phyloP scores from a whole-genome alignment of 345 rosid species.

The Moricandia arvensis region DNA sequence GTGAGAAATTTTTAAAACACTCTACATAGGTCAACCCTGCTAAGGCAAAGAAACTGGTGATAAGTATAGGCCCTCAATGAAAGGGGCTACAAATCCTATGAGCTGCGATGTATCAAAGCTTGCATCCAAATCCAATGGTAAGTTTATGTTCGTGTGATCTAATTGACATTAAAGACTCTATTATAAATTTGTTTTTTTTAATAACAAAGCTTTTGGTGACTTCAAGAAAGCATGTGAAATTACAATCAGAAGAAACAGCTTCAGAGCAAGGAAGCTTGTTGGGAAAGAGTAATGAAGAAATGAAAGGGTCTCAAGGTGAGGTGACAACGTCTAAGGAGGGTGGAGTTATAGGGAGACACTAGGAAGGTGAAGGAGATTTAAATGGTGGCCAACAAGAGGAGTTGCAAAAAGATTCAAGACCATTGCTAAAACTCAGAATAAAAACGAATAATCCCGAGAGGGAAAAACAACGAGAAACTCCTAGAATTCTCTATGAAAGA shows the following conservation, averaged over 20 bases:
- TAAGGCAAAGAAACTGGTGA: no score
- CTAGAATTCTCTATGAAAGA: conserved; percentile 55
- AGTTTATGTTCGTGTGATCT: no score
- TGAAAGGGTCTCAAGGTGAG: conserved; percentile 45
- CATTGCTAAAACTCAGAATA: conserved; percentile 72
- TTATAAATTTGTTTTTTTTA: no score
- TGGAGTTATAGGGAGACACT: not conserved
- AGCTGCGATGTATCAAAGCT: no score
- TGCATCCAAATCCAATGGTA: no score
- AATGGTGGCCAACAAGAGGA: conserved; percentile 45
- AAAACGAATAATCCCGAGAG: conserved; percentile 65
- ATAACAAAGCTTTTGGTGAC: conserved; percentile 32
- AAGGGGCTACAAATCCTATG: no score
- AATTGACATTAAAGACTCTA: no score
- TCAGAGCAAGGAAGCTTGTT: conserved; percentile 39
- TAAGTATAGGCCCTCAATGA: no score
- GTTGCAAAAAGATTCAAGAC: conserved; percentile 66
- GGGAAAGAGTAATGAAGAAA: conserved; percentile 49
- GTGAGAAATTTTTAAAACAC: no score
- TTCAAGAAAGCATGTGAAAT: conserved; percentile 59
- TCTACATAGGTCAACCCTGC: no score
- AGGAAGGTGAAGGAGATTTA: conserved; percentile 34
- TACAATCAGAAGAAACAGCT: conserved; percentile 49
- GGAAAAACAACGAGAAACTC: conserved; percentile 43
- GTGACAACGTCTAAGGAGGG: conserved; percentile 35